Percentiles rank a stretch among this genome's conserved stretches.
Conservation (phyloP, 73 alveolate species). For the Tetrahymena elliotti region DNA sequence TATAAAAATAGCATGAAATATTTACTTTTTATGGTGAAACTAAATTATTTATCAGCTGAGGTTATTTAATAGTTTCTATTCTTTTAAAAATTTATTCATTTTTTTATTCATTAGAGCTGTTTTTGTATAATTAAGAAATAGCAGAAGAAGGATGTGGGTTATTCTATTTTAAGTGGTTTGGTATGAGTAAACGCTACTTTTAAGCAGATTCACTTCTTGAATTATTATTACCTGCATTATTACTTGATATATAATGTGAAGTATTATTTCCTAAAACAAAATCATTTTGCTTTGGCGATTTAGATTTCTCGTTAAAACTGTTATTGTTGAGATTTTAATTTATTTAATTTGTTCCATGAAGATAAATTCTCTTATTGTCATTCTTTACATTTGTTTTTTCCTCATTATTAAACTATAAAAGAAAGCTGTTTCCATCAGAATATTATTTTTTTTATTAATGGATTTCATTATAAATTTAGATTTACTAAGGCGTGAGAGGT, state of each 20-base stretch:
- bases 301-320: not conserved
- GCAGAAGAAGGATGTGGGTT: not conserved
- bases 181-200: not conserved
- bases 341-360: not conserved
- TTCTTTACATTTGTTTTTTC: not conserved
- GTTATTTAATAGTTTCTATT: not conserved
- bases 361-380: not conserved
- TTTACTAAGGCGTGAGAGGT: not conserved
- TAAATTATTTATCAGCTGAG: not conserved
- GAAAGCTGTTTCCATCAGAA: not conserved
- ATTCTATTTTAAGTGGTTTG: not conserved
- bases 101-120: not conserved
- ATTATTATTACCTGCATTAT: not conserved
- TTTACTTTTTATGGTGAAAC: not conserved
- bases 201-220: not conserved
- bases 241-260: not conserved
- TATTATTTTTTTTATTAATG: not conserved
- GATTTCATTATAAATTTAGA: not conserved
- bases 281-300: not conserved
- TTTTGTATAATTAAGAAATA: not conserved
- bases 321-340: not conserved
- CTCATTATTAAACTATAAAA: not conserved
- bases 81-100: not conserved
- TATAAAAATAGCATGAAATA: too few relatives aligned
- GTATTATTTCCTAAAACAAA: not conserved